These are phyloP conservation scores for Trebouxia sp. DNA, from an alignment of 139 green algal species.

Conservation along the genomic window DNA sequence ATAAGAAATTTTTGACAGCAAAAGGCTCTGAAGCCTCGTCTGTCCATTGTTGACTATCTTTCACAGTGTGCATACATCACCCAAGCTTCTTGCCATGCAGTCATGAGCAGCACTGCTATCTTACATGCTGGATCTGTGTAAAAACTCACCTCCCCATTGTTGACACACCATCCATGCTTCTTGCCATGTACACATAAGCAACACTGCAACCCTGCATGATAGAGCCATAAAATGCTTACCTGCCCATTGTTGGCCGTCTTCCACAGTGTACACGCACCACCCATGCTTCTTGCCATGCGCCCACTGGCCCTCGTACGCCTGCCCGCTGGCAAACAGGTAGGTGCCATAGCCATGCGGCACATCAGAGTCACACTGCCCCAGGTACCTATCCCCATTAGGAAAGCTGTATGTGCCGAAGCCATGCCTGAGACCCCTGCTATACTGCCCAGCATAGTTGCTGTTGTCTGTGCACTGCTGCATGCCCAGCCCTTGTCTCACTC, in stretches of 20 bases:
- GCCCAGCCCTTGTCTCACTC: constrained; percentile 35
- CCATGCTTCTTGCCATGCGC: constrained; percentile 36
- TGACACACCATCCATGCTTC: too few species aligned
- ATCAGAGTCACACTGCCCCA: constrained; percentile 55
- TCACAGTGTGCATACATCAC: constrained; percentile 37
- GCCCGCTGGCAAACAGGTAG: constrained; percentile 37
- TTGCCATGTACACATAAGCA: too few species aligned
- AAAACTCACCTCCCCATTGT: too few species aligned
- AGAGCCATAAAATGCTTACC: constrained; percentile 24
- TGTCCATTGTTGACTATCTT: constrained; percentile 32
- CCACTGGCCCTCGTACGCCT: constrained; percentile 42
- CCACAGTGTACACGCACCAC: constrained; percentile 37
- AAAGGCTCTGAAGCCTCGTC: too few species aligned
- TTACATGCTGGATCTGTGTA: too few species aligned
- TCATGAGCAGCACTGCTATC: too few species aligned
- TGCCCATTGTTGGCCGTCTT: constrained; percentile 33
- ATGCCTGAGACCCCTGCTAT: constrained; percentile 30
- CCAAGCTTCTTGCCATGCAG: constrained; percentile 37
- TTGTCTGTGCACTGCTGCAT: constrained; percentile 47
- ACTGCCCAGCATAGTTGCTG: constrained; percentile 38
- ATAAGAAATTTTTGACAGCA: too few species aligned
- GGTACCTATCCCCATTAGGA: constrained; percentile 45
- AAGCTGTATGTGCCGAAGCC: constrained; percentile 50
- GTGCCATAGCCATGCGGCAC: constrained; percentile 38
- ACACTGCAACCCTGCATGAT: too few species aligned